Evolutionary conservation across 345 rosid species (phyloP).

Genomic region (Nephelium lappaceum): DNA sequence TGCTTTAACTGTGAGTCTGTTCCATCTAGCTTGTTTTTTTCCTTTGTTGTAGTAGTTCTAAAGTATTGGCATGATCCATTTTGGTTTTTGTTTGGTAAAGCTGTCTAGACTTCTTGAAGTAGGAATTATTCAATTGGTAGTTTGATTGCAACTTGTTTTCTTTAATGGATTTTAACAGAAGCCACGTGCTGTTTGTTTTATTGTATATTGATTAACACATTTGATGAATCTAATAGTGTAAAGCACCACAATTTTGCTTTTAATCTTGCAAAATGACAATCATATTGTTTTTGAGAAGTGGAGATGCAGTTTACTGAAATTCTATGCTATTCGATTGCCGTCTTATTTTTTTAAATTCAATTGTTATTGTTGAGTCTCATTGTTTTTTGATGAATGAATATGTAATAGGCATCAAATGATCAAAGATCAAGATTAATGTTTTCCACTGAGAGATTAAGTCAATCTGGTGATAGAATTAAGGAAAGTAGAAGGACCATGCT

Average conservation of each 20-base stretch:
- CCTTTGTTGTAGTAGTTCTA: neutral
- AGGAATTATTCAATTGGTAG: neutral
- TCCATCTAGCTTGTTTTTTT: neutral
- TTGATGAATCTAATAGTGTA: neutral
- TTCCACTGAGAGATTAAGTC: constrained; percentile 74
- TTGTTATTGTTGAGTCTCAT: neutral
- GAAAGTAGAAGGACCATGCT: constrained; percentile 93
- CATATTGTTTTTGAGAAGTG: neutral
- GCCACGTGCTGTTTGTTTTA: neutral
- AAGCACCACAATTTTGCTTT: neutral
- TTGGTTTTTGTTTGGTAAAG: neutral
- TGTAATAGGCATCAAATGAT: constrained; percentile 81
- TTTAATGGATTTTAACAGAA: neutral
- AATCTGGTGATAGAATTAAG: constrained; percentile 69
- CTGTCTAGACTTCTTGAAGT: neutral
- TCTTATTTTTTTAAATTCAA: neutral
- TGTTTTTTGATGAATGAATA: neutral
- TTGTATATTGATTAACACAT: neutral
- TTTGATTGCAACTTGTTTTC: neutral
- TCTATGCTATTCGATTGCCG: neutral
- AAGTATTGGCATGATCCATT: neutral
- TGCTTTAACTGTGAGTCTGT: constrained; percentile 51
- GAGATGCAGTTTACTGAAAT: neutral
- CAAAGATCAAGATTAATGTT: constrained; percentile 84
- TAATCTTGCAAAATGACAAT: neutral